A percentile compares a stretch with the other conserved stretches of the same genome.
These are phyloP conservation scores for Pseudocercospora macadamiae DNA, from an alignment of 2,329 filamentous ascomycete genomes.

Conservation along the genomic window DNA sequence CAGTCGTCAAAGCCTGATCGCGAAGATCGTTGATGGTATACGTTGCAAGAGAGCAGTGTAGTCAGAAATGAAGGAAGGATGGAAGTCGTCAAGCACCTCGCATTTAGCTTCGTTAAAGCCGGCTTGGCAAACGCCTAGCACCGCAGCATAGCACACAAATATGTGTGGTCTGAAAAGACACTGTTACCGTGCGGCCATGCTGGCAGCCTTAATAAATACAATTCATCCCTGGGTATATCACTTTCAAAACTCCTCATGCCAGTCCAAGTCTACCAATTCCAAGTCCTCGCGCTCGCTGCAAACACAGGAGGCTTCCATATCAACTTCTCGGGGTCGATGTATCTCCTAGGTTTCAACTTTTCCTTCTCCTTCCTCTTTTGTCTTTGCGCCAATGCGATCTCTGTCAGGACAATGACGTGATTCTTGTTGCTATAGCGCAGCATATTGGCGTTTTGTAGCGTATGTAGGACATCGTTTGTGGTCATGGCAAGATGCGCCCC, in stretches of 20 bases:
- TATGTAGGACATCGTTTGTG: constrained; percentile 95
- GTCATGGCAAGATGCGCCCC: constrained; percentile 86
- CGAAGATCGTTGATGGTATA: too few relatives aligned
- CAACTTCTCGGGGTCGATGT: constrained; percentile 76
- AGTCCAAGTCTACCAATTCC: constrained; percentile 74
- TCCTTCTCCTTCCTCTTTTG: constrained; percentile 69
- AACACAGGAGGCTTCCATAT: constrained; percentile 98
- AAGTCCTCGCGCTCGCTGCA: constrained; percentile 83
- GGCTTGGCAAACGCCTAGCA: too few relatives aligned
- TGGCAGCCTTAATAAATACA: too few relatives aligned
- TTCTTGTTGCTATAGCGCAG: constrained; percentile 94
- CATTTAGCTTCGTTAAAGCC: too few relatives aligned
- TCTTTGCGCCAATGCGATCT: constrained; percentile 71
- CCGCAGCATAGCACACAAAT: too few relatives aligned
- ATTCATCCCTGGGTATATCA: neutral
- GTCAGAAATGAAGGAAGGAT: too few relatives aligned
- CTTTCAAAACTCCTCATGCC: neutral
- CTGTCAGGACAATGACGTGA: constrained; percentile 91
- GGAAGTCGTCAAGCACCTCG: too few relatives aligned
- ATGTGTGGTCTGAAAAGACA: too few relatives aligned
- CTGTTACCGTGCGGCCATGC: too few relatives aligned
- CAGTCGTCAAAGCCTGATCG: too few relatives aligned
- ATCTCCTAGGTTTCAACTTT: constrained; percentile 76
- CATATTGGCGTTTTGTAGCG: constrained; percentile 91
- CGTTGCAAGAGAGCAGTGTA: too few relatives aligned